Conservation (phyloP, 2,329 filamentous ascomycete species). For the Phaeosphaeria sp. region DNA sequence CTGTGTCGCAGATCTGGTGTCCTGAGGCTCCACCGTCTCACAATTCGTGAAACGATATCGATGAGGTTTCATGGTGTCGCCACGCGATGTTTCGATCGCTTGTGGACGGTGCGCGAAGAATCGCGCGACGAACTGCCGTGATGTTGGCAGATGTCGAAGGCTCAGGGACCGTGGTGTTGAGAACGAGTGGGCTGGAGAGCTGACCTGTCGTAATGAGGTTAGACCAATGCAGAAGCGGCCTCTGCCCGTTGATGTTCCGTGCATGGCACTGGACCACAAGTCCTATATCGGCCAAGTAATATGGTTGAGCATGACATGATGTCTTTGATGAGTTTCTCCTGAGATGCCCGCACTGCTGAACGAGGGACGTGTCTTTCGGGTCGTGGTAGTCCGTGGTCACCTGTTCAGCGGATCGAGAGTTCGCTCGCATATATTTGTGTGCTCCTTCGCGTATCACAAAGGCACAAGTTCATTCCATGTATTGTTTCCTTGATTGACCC, state of each 20-base stretch:
- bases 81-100: constrained; percentile 6
- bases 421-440: no score
- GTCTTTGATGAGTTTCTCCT: background rate
- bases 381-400: no score
- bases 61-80: constrained; percentile 2
- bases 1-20: constrained; percentile 10
- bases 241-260: constrained; percentile 2
- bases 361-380: no score
- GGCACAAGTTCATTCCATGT: no score
- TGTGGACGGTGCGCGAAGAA: background rate
- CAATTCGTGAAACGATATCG: background rate
- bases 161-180: background rate
- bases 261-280: background rate
- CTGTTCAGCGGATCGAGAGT: no score
- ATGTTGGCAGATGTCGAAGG: background rate
- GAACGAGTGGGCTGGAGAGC: background rate
- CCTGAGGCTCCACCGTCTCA: constrained; percentile 12
- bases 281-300: background rate
- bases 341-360: background rate
- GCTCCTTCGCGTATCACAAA: no score
- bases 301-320: background rate
- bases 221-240: background rate
- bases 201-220: background rate
- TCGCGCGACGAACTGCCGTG: constrained; percentile 3
- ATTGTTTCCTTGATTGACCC: no score